Evolutionary conservation across 805 yeast species (phyloP).

Genomic region (Cyberlindnera xylosilytica): DNA sequence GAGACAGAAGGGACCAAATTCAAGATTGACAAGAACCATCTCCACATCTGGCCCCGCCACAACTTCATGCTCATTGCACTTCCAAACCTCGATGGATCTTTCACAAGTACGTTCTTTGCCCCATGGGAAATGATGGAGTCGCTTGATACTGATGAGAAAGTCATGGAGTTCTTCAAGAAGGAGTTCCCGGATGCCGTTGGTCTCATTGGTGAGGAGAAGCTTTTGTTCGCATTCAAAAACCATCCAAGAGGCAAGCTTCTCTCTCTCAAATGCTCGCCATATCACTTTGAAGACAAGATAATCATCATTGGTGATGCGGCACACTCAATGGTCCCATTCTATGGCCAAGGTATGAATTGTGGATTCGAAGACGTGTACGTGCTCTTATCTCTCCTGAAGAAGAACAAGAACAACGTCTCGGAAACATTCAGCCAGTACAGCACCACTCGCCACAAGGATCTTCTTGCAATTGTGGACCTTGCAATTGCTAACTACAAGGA

Average conservation of each 20-base stretch:
- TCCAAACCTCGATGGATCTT: conserved; percentile 81
- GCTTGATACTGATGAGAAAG: conserved; percentile 41
- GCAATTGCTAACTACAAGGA: conserved; percentile 82
- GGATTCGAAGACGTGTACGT: conserved; percentile 89
- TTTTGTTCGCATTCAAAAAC: conserved; percentile 46
- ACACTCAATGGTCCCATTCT: conserved; percentile 96
- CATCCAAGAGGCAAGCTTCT: conserved; percentile 79
- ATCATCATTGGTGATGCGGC: conserved; percentile 90
- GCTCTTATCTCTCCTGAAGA: conserved; percentile 41
- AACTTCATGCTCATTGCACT: conserved; percentile 87
- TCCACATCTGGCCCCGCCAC: conserved; percentile 92
- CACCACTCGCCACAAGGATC: conserved; percentile 52
- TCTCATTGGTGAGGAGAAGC: conserved; percentile 57
- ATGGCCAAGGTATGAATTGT: conserved; percentile 96
- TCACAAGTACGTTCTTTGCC: conserved; percentile 86
- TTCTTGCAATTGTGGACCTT: conserved; percentile 70
- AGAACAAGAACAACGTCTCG: conserved; percentile 6
- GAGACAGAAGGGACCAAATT: conserved; percentile 36
- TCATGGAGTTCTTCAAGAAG: conserved; percentile 49
- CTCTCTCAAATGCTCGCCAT: conserved; percentile 68
- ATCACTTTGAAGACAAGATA: conserved; percentile 59
- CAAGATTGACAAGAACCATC: conserved; percentile 54
- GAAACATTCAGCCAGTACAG: conserved; percentile 16
- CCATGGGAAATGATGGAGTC: conserved; percentile 67
- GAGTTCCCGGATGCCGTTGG: conserved; percentile 75